Evolutionary conservation across 164 flowering plant species (phyloP).

Genomic region (Nelumbo lutea): DNA sequence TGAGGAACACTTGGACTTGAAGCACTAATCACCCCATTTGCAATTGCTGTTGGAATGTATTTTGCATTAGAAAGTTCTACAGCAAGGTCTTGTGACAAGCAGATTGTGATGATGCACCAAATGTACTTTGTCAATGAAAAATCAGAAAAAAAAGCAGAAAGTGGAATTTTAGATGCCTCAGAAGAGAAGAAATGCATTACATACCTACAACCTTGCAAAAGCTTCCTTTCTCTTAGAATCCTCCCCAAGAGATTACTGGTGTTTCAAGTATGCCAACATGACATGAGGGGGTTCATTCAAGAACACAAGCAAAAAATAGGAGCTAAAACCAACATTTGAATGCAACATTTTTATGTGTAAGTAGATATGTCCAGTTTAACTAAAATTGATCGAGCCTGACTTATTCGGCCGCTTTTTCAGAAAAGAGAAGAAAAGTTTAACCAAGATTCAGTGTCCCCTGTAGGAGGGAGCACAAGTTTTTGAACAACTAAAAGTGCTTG

Average conservation of each 20-base stretch:
- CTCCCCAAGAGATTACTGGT: slow-evolving; percentile 95
- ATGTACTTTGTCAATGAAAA: not conserved
- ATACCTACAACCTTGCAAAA: slow-evolving; percentile 74
- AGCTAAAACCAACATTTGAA: not conserved
- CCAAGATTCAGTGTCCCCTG: slow-evolving; percentile 86
- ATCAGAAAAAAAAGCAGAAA: not conserved
- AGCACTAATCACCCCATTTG: slow-evolving; percentile 26
- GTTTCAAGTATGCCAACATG: slow-evolving; percentile 74
- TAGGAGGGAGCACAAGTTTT: slow-evolving; percentile 95
- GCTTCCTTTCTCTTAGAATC: slow-evolving; percentile 85
- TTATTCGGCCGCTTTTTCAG: slow-evolving; percentile 75
- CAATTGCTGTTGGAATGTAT: slow-evolving; percentile 29
- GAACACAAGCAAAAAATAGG: not conserved
- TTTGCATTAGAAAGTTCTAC: slow-evolving; percentile 53
- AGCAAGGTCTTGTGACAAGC: slow-evolving; percentile 46
- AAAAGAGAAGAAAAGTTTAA: slow-evolving; percentile 93
- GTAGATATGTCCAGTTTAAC: slow-evolving; percentile 43
- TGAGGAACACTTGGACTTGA: slow-evolving; percentile 54
- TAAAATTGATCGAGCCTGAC: slow-evolving; percentile 90
- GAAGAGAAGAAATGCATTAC: slow-evolving; percentile 3
- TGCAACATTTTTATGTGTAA: not conserved
- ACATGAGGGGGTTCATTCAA: slow-evolving; percentile 97
- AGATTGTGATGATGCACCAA: not conserved
- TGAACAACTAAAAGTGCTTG: slow-evolving; percentile 85
- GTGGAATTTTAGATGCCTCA: not conserved